These are phyloP conservation scores for Carex scoparia DNA, from an alignment of 176 grass and related monocot species.

Conservation along the genomic window DNA sequence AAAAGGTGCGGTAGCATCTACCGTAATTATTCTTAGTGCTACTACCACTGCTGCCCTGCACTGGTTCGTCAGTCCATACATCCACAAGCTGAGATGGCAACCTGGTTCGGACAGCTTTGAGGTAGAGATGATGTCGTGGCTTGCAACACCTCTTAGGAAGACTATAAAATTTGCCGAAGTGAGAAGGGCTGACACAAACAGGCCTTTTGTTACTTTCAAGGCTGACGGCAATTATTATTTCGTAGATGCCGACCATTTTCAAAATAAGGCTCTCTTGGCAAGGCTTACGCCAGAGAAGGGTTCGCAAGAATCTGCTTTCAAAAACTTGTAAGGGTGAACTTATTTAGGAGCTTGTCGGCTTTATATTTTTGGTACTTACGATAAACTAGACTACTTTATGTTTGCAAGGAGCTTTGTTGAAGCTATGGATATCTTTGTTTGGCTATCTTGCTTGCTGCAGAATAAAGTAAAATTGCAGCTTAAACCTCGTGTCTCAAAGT, in stretches of 20 bases:
- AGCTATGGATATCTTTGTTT: not conserved
- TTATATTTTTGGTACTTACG: not conserved
- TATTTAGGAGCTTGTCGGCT: not conserved
- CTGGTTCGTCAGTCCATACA: slow-evolving; percentile 96
- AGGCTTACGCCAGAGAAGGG: slow-evolving; percentile 73
- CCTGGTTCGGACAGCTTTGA: slow-evolving; percentile 91
- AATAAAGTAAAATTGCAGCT: slow-evolving; percentile 9
- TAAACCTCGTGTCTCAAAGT: not conserved
- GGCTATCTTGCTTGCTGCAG: not conserved
- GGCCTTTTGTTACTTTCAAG: slow-evolving; percentile 81
- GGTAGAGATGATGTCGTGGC: slow-evolving; percentile 72
- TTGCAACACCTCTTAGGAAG: slow-evolving; percentile 67
- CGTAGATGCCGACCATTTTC: slow-evolving; percentile 67
- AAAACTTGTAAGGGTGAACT: slow-evolving; percentile 57
- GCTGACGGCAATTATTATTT: slow-evolving; percentile 71
- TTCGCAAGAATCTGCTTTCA: slow-evolving; percentile 67
- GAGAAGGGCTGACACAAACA: slow-evolving; percentile 62
- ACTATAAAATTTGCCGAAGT: slow-evolving; percentile 84
- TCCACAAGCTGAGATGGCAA: slow-evolving; percentile 93
- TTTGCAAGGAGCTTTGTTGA: not conserved
- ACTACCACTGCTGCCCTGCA: slow-evolving; percentile 75
- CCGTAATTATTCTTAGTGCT: slow-evolving; percentile 91
- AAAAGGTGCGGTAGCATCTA: slow-evolving; percentile 85
- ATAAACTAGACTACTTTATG: not conserved
- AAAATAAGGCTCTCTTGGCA: slow-evolving; percentile 80